Conservation (phyloP, 106 monocot genomes). For the Triglochin maritima region DNA sequence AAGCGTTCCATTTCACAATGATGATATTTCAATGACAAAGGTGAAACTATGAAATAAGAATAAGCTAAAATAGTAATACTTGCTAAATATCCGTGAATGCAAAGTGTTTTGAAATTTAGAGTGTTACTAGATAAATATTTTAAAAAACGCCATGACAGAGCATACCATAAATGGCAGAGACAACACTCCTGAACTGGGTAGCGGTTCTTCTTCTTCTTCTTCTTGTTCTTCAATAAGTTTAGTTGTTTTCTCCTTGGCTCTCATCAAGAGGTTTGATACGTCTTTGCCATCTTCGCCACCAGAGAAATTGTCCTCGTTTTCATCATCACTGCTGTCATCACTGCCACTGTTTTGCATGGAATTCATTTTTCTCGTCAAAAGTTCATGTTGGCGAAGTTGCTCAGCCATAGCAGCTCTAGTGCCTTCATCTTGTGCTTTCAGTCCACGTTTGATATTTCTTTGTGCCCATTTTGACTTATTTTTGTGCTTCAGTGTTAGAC, state of each 20-base stretch:
- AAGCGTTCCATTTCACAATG: too few relatives aligned
- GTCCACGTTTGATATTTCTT: constrained; percentile 62
- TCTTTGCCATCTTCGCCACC: constrained; percentile 17
- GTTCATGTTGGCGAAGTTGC: constrained; percentile 74
- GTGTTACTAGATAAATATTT: too few relatives aligned
- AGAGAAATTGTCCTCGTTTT: constrained; percentile 30
- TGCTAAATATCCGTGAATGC: too few relatives aligned
- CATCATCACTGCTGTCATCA: constrained; percentile 53
- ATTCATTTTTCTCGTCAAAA: constrained; percentile 80
- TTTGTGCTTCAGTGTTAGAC: constrained; percentile 89
- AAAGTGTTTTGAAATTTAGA: too few relatives aligned
- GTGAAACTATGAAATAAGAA: too few relatives aligned
- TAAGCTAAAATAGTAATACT: too few relatives aligned
- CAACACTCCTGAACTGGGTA: constrained; percentile 56
- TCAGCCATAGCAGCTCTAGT: constrained; percentile 80
- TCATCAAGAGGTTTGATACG: constrained; percentile 41
- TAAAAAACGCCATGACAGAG: not conserved
- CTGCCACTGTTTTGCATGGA: constrained; percentile 69
- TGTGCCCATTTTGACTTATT: constrained; percentile 93
- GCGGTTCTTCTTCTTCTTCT: constrained; percentile 60
- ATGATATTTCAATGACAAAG: too few relatives aligned
- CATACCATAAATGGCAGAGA: constrained; percentile 93
- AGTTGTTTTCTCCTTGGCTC: constrained; percentile 63
- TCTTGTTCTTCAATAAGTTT: constrained; percentile 57
- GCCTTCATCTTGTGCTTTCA: constrained; percentile 81